These are phyloP conservation scores for Saururus chinensis DNA, from an alignment of 164 flowering plant species.

Conservation along the genomic window DNA sequence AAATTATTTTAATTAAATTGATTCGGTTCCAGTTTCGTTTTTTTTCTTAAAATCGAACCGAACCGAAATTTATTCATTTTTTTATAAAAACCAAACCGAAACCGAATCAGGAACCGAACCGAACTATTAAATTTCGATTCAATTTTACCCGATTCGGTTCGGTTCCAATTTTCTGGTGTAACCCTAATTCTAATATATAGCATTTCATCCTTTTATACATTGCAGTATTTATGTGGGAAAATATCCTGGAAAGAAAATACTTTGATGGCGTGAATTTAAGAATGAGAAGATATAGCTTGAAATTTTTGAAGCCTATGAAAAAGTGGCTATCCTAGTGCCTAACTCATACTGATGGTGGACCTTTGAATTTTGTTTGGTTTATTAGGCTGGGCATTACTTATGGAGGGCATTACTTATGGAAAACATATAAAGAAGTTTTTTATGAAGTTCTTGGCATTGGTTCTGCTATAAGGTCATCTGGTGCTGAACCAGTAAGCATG, in stretches of 20 bases:
- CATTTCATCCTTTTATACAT: not conserved
- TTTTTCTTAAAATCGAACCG: no score
- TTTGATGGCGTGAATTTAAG: slow-evolving; percentile 69
- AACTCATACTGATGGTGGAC: not conserved
- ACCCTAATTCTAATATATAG: not conserved
- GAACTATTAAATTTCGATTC: no score
- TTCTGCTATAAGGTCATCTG: slow-evolving; percentile 66
- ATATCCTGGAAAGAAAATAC: slow-evolving; percentile 66
- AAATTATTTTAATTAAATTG: no score
- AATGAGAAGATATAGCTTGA: slow-evolving; percentile 49
- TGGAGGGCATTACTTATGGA: no score
- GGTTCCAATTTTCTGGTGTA: no score
- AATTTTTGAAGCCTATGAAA: not conserved
- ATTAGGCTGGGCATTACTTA: slow-evolving; percentile 75
- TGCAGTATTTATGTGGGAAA: slow-evolving; percentile 53
- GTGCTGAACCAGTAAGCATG: slow-evolving; percentile 74
- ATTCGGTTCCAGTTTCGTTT: no score
- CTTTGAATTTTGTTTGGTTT: slow-evolving; percentile 1
- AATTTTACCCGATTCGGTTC: no score
- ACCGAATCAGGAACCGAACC: no score
- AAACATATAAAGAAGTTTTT: slow-evolving; percentile 74
- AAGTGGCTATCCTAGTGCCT: not conserved
- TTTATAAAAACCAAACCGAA: no score
- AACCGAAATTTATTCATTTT: no score
- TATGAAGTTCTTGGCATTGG: slow-evolving; percentile 66